Conservation (phyloP, 768 basidiomycete genomes). For the Neoboletus brunneissimus region DNA sequence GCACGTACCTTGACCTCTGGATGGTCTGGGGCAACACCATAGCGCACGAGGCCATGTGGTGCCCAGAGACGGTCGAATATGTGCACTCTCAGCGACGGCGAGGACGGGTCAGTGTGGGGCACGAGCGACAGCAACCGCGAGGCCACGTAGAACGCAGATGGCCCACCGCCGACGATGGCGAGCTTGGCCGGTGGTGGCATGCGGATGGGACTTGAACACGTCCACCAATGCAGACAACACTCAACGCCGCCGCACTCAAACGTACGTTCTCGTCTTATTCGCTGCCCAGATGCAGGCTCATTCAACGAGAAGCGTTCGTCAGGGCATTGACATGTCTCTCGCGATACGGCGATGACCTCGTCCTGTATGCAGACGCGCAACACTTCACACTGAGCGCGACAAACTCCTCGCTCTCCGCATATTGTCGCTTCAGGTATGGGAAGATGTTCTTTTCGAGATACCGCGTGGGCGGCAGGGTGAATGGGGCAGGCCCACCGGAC, state of each 20-base stretch:
- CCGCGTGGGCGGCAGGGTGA: constrained; percentile 34
- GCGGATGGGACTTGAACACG: neutral
- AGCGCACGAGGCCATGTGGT: constrained; percentile 92
- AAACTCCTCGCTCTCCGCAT: constrained; percentile 80
- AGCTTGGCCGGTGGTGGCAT: constrained; percentile 52
- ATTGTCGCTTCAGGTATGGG: constrained; percentile 71
- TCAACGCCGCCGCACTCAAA: constrained; percentile 56
- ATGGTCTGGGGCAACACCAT: constrained; percentile 97
- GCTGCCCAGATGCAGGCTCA: constrained; percentile 21
- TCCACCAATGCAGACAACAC: constrained; percentile 59
- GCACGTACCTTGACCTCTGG: constrained; percentile 85
- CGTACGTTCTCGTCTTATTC: constrained; percentile 30
- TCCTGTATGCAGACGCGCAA: constrained; percentile 61
- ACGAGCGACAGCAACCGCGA: constrained; percentile 73
- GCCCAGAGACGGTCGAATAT: constrained; percentile 92
- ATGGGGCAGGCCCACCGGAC: constrained; percentile 12
- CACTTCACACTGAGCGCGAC: constrained; percentile 65
- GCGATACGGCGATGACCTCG: constrained; percentile 79
- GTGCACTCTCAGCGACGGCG: constrained; percentile 59
- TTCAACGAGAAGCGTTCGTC: constrained; percentile 56
- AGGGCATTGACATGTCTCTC: constrained; percentile 74
- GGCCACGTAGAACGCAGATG: constrained; percentile 95
- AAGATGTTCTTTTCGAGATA: constrained; percentile 72
- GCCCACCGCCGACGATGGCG: constrained; percentile 91
- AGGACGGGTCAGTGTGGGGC: constrained; percentile 34